Percentiles rank a stretch among this genome's conserved stretches.
Evolutionary conservation across 2,329 filamentous ascomycete species (phyloP).

Genomic region (Seiridium cupressi): DNA sequence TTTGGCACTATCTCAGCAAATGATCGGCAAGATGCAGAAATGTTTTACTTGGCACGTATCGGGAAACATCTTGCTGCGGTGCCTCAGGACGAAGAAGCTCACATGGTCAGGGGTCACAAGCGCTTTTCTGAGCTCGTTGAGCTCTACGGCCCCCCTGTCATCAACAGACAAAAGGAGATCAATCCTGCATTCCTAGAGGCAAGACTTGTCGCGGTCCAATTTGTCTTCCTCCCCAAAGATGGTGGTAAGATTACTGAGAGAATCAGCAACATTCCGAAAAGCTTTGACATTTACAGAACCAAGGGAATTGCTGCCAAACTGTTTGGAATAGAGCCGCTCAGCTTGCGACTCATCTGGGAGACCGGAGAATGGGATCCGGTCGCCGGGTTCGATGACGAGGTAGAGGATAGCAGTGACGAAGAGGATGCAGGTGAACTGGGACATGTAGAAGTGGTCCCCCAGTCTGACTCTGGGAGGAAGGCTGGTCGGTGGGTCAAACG

Average conservation of each 20-base stretch:
- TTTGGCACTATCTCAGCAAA: slow-evolving; percentile 68
- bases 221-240: slow-evolving; percentile 29
- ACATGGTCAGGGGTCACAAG: slow-evolving; percentile 63
- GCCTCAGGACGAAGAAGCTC: slow-evolving; percentile 48
- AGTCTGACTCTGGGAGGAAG: slow-evolving; percentile 24
- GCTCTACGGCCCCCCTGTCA: slow-evolving; percentile 68
- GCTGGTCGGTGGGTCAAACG: slow-evolving; percentile 68
- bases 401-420: slow-evolving; percentile 53
- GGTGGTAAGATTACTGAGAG: slow-evolving; percentile 22
- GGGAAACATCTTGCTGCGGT: slow-evolving; percentile 68
- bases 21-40: slow-evolving; percentile 84
- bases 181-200: slow-evolving; percentile 83
- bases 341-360: slow-evolving; percentile 75
- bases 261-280: slow-evolving; percentile 63
- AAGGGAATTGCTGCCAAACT: slow-evolving; percentile 73
- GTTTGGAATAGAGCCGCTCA: slow-evolving; percentile 64
- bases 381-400: slow-evolving; percentile 58
- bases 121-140: slow-evolving; percentile 73
- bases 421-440: slow-evolving; percentile 30
- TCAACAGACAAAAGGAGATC: slow-evolving; percentile 55
- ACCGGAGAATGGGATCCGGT: slow-evolving; percentile 89
- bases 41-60: slow-evolving; percentile 88
- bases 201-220: slow-evolving; percentile 66
- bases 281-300: slow-evolving; percentile 77
- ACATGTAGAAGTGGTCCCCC: slow-evolving; percentile 14